Base-by-base conservation (phyloP, 768 basidiomycete species). In the Tulasnella sp. region DNA sequence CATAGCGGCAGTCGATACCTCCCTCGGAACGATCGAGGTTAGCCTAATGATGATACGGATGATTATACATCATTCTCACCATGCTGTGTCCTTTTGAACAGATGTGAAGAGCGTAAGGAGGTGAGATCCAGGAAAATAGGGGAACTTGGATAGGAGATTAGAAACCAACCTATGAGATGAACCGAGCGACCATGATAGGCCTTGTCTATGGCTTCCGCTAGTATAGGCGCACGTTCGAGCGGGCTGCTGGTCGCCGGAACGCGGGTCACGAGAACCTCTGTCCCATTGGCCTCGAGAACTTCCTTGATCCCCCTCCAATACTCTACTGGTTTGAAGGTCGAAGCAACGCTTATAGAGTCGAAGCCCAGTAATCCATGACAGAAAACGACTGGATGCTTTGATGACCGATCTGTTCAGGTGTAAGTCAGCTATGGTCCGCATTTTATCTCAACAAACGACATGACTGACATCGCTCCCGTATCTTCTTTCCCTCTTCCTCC, bases 301-400 rank as follows among this genome's bases (percentile, higher is more conserved):
- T 97, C 90, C 67, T 87, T 85, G 64, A 99, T 95, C 5, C 96
- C 96, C 38, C 95, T 80, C 96, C 96, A 99, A 70, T 99, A 93
- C 67, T 93, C 83, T 17, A 97, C 66, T 3, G 90, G 84, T 11
- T 85, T 83, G 59, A 85, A 87, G 47, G 84, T 73, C 1, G 79
- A 83, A 1, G 87, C 86, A 23, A 91, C 84, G 2, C 82, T 86
- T 65, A 93, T 80, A 0, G 83, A 84, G 68, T 94, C 90, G 64
- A 93, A 94, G 1, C 91, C 90, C 7, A 97, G 78, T 1, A 96
- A 78, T 8, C 94, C 95, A 68, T 98, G 95, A 65, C 95, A 98
- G 71, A 98, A 97, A 1, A 98, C 86, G 47, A 97, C 72, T 0
- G 95, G 95, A 63, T 90, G 82, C 61, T 79, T 79, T 0, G 94